Conservation (phyloP, 2,329 filamentous ascomycete genomes). For the Hypoxylon sp. region DNA sequence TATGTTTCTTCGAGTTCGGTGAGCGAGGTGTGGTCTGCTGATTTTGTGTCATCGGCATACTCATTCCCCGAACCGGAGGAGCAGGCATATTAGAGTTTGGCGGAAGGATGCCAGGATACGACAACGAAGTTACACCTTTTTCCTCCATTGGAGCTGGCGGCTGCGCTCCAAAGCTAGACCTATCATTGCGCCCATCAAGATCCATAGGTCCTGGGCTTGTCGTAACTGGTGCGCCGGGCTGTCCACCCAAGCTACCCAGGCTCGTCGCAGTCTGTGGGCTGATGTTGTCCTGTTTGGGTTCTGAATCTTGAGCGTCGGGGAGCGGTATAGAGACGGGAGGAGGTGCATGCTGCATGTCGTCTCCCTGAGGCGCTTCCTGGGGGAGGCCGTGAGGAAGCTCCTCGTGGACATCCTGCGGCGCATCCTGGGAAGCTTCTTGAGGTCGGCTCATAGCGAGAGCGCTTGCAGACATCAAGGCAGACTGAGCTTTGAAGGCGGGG, state of each 20-base stretch:
- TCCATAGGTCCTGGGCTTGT: slow-evolving; percentile 70
- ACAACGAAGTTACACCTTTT: slow-evolving; percentile 65
- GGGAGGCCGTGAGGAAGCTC: slow-evolving; percentile 48
- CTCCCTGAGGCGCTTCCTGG: slow-evolving; percentile 61
- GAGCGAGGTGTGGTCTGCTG: slow-evolving; percentile 72
- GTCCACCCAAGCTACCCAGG: slow-evolving; percentile 60
- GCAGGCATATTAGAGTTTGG: slow-evolving; percentile 60
- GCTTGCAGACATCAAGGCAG: slow-evolving; percentile 68
- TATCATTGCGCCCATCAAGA: slow-evolving; percentile 62
- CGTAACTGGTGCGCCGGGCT: slow-evolving; percentile 59
- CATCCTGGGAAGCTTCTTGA: slow-evolving; percentile 62
- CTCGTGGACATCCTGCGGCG: slow-evolving; percentile 24
- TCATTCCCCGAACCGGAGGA: slow-evolving; percentile 67
- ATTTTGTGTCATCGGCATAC: slow-evolving; percentile 68
- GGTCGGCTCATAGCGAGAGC: slow-evolving; percentile 69
- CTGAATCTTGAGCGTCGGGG: slow-evolving; percentile 52
- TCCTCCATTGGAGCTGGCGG: slow-evolving; percentile 66
- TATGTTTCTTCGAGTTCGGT: slow-evolving; percentile 87
- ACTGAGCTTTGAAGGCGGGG: slow-evolving; percentile 67
- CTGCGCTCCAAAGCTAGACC: slow-evolving; percentile 56
- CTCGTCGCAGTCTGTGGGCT: slow-evolving; percentile 61
- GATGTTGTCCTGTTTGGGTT: slow-evolving; percentile 57
- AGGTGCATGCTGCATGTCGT: slow-evolving; percentile 41
- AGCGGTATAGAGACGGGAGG: slow-evolving; percentile 51
- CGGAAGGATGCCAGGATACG: slow-evolving; percentile 68